phyloP scores from a whole-genome alignment of 148 eudicot species.

The Silene uniflora region DNA sequence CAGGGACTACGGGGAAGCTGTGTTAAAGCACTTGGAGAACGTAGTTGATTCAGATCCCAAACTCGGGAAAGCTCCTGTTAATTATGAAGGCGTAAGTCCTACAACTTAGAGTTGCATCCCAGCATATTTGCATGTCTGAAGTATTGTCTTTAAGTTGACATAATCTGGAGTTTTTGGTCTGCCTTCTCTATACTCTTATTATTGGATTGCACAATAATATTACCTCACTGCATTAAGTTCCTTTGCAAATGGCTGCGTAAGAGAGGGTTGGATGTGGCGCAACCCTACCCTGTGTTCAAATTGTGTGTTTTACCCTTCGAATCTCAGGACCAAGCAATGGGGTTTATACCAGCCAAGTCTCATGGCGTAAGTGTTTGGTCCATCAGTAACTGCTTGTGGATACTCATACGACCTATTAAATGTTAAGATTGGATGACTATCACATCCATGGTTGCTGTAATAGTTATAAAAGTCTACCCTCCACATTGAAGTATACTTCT shows the following conservation, averaged over 20 bases:
- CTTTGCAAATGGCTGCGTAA: too few relatives aligned
- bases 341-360: background rate
- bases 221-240: background rate
- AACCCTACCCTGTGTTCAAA: background rate
- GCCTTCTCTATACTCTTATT: background rate
- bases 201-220: background rate
- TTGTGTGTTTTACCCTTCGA: background rate
- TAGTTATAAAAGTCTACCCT: too few relatives aligned
- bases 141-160: background rate
- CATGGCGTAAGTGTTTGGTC: background rate
- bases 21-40: conserved; percentile 70
- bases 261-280: too few relatives aligned
- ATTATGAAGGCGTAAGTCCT: conserved; percentile 91
- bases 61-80: conserved; percentile 80
- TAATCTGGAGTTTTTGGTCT: background rate
- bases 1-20: conserved; percentile 85
- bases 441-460: background rate
- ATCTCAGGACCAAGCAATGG: background rate
- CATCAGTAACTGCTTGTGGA: background rate
- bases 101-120: background rate
- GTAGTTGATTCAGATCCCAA: conserved; percentile 55
- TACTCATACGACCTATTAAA: background rate
- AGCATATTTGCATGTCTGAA: background rate
- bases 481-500: too few relatives aligned
- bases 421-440: background rate